phyloP scores from a whole-genome alignment of 371 early-diverging fungal species.

The Zopfochytrium polystomum region DNA sequence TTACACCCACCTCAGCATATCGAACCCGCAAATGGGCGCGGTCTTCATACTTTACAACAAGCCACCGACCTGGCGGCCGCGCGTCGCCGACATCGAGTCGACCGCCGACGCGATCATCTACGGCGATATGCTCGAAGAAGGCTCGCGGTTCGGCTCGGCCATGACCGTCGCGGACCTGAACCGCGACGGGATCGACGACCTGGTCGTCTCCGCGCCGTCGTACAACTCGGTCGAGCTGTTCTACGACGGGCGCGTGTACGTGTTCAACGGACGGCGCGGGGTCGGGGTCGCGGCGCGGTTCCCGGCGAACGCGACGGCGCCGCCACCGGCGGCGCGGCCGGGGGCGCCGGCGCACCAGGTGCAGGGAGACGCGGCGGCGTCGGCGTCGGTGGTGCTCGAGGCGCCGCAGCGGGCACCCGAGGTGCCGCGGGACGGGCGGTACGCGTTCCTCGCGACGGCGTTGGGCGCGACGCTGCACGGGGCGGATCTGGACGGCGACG shows the following conservation, averaged over 20 bases:
- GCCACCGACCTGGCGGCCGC: background rate
- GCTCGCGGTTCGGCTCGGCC: slow-evolving; percentile 73
- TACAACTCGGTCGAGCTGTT: slow-evolving; percentile 29
- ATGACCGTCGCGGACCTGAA: slow-evolving; percentile 75
- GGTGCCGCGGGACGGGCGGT: slow-evolving; percentile 4
- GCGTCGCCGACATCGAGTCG: background rate
- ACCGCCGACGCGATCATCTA: background rate
- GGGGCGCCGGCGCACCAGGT: slow-evolving; percentile 2
- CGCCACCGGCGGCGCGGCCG: background rate
- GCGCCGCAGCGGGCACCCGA: background rate
- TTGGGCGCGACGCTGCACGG: slow-evolving; percentile 58
- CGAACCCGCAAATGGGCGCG: slow-evolving; percentile 53
- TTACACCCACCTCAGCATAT: slow-evolving; percentile 22
- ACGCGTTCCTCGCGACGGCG: slow-evolving; percentile 29
- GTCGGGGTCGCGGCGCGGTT: slow-evolving; percentile 38
- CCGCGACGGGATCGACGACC: slow-evolving; percentile 81
- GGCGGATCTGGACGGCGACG: slow-evolving; percentile 67
- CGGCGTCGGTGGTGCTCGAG: slow-evolving; percentile 24
- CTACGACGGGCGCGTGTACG: slow-evolving; percentile 57
- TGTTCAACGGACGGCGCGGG: slow-evolving; percentile 64
- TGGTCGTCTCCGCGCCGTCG: slow-evolving; percentile 71
- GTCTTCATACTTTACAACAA: slow-evolving; percentile 54
- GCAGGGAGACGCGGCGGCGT: slow-evolving; percentile 13
- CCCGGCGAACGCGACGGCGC: background rate
- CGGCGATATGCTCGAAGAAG: slow-evolving; percentile 10